These are phyloP conservation scores for Cucumis cinereus DNA, from an alignment of 306 rosid species.

Conservation along the genomic window DNA sequence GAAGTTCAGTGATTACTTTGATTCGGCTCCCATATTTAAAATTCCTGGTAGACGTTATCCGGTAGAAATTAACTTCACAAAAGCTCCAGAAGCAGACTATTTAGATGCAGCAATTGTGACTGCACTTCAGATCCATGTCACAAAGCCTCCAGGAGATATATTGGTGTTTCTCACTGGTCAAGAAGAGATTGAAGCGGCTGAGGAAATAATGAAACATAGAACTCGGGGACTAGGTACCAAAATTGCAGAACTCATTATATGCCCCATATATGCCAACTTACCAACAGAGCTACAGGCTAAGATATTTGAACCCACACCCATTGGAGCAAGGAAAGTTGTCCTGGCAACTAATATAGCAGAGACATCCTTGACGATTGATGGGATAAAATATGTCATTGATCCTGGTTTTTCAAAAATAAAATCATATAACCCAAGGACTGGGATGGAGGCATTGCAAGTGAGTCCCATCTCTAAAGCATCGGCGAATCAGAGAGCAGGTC, in stretches of 20 bases:
- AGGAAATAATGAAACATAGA: constrained; percentile 89
- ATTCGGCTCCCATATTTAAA: constrained; percentile 89
- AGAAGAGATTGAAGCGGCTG: constrained; percentile 93
- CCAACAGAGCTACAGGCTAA: constrained; percentile 91
- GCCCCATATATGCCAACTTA: constrained; percentile 92
- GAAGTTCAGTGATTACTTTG: constrained; percentile 85
- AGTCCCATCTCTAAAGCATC: constrained; percentile 95
- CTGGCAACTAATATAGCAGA: constrained; percentile 97
- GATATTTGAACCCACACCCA: constrained; percentile 95
- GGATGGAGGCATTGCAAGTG: constrained; percentile 79
- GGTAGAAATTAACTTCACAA: constrained; percentile 80
- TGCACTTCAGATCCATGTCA: constrained; percentile 85
- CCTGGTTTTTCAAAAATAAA: constrained; percentile 86
- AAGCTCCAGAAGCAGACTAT: constrained; percentile 96
- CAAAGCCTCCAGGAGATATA: constrained; percentile 81
- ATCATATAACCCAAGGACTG: constrained; percentile 77
- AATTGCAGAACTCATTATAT: constrained; percentile 84
- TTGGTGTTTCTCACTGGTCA: constrained; percentile 91
- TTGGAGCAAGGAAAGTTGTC: constrained; percentile 90
- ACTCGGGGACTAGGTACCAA: constrained; percentile 81
- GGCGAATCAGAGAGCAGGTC: constrained; percentile 90
- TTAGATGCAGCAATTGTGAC: constrained; percentile 93
- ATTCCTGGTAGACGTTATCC: constrained; percentile 90
- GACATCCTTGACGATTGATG: constrained; percentile 91
- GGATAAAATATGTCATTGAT: constrained; percentile 91